Conservation (phyloP, 2,329 filamentous ascomycete genomes). For the Spiromastix sp. region DNA sequence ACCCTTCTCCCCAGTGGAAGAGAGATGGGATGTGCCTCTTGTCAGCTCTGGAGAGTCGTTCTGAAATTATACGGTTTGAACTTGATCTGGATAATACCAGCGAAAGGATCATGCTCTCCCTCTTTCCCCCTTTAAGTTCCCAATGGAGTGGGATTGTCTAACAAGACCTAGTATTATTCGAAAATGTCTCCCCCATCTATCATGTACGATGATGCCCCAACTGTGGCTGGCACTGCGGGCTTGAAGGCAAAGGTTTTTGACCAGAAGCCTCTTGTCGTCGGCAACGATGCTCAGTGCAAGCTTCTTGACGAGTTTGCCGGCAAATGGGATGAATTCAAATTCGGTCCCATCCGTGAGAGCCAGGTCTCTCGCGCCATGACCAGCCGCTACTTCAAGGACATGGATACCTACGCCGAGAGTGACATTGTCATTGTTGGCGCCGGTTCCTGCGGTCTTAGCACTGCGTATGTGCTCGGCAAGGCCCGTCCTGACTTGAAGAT, state of each 20-base stretch:
- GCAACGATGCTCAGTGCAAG: slow-evolving; percentile 36
- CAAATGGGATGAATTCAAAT: slow-evolving; percentile 74
- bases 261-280: slow-evolving; percentile 30
- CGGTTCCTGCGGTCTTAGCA: slow-evolving; percentile 75
- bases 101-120: slow-evolving; percentile 95
- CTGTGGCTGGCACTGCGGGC: slow-evolving; percentile 22
- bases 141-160: slow-evolving; percentile 27
- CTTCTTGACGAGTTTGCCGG: slow-evolving; percentile 56
- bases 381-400: slow-evolving; percentile 80
- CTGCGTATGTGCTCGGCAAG: slow-evolving; percentile 75
- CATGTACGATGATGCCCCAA: slow-evolving; percentile 43
- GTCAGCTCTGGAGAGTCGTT: slow-evolving; percentile 23
- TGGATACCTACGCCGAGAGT: slow-evolving; percentile 81
- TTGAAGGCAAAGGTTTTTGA: slow-evolving; percentile 37
- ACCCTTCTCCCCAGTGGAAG: slow-evolving; percentile 9
- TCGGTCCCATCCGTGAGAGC: slow-evolving; percentile 79
- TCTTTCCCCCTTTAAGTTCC: slow-evolving; percentile 27
- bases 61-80: slow-evolving; percentile 79
- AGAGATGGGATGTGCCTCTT: slow-evolving; percentile 3
- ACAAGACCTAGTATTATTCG: slow-evolving; percentile 21
- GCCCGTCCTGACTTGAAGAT: slow-evolving; percentile 84
- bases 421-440: slow-evolving; percentile 91
- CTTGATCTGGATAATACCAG: slow-evolving; percentile 99
- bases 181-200: slow-evolving; percentile 74
- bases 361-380: slow-evolving; percentile 93